Conservation (phyloP, 2,329 filamentous ascomycete genomes). For the Tolypocladium endophyticum region DNA sequence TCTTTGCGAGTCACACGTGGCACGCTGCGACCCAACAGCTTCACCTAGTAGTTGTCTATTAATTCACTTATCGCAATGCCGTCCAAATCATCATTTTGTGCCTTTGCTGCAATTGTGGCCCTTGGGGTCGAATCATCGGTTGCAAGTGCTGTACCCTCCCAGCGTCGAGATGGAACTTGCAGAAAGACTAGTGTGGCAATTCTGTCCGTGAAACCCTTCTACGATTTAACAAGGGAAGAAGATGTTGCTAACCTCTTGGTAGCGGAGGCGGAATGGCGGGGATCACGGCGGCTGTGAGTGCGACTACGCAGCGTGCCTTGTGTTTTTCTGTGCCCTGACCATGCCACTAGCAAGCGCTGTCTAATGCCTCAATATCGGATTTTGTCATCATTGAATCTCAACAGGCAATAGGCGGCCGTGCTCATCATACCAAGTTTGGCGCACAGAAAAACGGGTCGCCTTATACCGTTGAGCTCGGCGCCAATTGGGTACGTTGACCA, state of each 20-base stretch:
- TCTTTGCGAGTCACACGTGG: background rate
- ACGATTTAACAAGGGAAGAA: background rate
- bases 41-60: background rate
- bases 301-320: background rate
- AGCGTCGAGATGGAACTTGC: constrained; percentile 6
- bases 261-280: constrained; percentile 50
- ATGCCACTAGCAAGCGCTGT: constrained; percentile 36
- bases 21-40: background rate
- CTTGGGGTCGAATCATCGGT: background rate
- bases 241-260: background rate
- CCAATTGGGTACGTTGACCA: constrained; percentile 45
- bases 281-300: constrained; percentile 42
- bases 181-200: constrained; percentile 20
- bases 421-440: constrained; percentile 48
- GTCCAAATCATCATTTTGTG: background rate
- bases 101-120: background rate
- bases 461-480: constrained; percentile 52
- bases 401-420: constrained; percentile 50
- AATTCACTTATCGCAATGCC: background rate
- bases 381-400: constrained; percentile 58
- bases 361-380: constrained; percentile 49
- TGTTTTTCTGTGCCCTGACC: background rate
- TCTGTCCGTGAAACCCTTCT: constrained; percentile 16
- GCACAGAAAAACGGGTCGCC: constrained; percentile 35
- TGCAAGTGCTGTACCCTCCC: constrained; percentile 4